A percentile compares a stretch with the other conserved stretches of the same genome.
Conservation (phyloP, 2,329 filamentous ascomycete genomes). For the Pseudocercospora ulei region DNA sequence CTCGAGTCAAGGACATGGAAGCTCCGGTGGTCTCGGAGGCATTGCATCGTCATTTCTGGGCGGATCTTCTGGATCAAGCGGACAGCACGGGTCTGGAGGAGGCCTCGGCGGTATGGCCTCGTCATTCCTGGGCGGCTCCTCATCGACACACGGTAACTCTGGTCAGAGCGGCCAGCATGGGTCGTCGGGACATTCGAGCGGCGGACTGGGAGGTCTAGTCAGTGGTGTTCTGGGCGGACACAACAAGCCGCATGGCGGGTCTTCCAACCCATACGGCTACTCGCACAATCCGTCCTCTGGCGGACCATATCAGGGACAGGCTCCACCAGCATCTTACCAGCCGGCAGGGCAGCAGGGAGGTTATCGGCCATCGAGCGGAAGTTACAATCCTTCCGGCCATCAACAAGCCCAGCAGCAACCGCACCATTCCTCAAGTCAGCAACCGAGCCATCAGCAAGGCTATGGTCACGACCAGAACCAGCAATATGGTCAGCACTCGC, state of each 20-base stretch:
- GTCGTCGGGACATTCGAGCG: slow-evolving; percentile 19
- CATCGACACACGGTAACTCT: slow-evolving; percentile 17
- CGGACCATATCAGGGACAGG: slow-evolving; percentile 34
- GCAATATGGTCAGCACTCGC: slow-evolving; percentile 22
- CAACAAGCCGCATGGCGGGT: slow-evolving; percentile 28
- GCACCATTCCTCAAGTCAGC: slow-evolving; percentile 8
- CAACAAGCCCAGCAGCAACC: slow-evolving; percentile 17
- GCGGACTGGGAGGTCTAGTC: slow-evolving; percentile 27
- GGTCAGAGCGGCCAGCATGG: slow-evolving; percentile 22
- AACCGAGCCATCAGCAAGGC: slow-evolving; percentile 18
- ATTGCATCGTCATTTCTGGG: slow-evolving; percentile 31
- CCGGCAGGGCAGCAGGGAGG: slow-evolving; percentile 23
- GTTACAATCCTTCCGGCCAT: slow-evolving; percentile 22
- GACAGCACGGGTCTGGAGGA: slow-evolving; percentile 17
- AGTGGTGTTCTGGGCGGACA: slow-evolving; percentile 30
- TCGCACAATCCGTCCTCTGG: slow-evolving; percentile 28
- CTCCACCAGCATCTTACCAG: slow-evolving; percentile 34
- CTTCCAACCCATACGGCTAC: slow-evolving; percentile 34
- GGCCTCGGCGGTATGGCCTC: slow-evolving; percentile 26
- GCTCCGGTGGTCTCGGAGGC: slow-evolving; percentile 26
- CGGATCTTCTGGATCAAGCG: slow-evolving; percentile 19
- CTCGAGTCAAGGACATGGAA: slow-evolving; percentile 15
- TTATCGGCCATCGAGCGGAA: slow-evolving; percentile 21
- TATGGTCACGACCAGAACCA: slow-evolving; percentile 24
- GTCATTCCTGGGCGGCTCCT: slow-evolving; percentile 24